Conservation (phyloP, 352 stramenopile genomes). For the Phytophthora hybrid region DNA sequence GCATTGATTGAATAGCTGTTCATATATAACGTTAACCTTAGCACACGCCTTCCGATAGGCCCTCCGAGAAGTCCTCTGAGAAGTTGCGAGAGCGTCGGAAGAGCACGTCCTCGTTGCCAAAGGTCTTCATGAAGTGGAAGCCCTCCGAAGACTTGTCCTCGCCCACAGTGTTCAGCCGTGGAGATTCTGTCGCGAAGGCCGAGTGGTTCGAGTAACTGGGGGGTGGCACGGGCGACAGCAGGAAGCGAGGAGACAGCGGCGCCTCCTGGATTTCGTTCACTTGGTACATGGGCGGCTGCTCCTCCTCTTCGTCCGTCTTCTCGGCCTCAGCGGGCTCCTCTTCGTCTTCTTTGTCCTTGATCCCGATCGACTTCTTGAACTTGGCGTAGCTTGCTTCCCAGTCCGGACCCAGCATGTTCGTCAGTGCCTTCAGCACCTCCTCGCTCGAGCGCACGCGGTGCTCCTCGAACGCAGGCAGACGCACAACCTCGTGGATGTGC, state of each 20-base stretch:
- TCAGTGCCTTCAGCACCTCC: conserved; percentile 86
- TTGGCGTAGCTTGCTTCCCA: conserved; percentile 84
- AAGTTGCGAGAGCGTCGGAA: conserved; percentile 72
- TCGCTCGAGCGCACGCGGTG: conserved; percentile 85
- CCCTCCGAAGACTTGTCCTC: conserved; percentile 45
- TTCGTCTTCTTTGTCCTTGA: conserved; percentile 48
- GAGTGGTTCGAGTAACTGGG: conserved; percentile 49
- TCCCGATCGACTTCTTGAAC: conserved; percentile 58
- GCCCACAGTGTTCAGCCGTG: conserved; percentile 49
- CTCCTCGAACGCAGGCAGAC: conserved; percentile 73
- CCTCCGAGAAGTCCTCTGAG: conserved; percentile 81
- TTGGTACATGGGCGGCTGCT: conserved; percentile 32
- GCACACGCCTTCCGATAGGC: conserved; percentile 83
- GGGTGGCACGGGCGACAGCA: conserved; percentile 53
- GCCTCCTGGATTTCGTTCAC: conserved; percentile 50
- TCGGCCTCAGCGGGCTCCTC: conserved; percentile 33
- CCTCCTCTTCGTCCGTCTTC: conserved; percentile 31
- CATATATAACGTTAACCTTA: conserved; percentile 52
- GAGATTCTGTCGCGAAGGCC: conserved; percentile 58
- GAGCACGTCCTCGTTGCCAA: conserved; percentile 67
- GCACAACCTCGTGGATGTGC: conserved; percentile 88
- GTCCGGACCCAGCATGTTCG: conserved; percentile 75
- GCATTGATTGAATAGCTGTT: conserved; percentile 15
- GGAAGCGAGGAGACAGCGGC: conserved; percentile 65
- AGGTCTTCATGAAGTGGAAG: conserved; percentile 73